Base-by-base conservation (phyloP, 441 rosid species). In the Hura crepitans region DNA sequence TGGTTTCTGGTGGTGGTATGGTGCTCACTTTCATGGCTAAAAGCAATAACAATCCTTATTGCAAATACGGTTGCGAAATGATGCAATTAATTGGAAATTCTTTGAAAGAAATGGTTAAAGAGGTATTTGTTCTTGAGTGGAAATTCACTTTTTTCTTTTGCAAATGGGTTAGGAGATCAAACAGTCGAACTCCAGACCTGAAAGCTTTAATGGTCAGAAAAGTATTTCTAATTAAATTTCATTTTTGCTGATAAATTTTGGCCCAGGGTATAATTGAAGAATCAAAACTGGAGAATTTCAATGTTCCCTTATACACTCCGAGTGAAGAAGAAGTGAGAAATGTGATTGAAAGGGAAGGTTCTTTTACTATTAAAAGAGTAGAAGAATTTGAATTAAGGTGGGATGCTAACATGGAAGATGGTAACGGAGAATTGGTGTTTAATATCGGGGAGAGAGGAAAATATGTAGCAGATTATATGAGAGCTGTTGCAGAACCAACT, bases 1-100 rank as follows among this genome's bases (percentile, higher is more conserved):
- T 77, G 25, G 39, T 60, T 15, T 17, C 72, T 35, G 72, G 72
- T 33, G 6, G n/a, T n/a, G n/a, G n/a, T n/a, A 58, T 58, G 23
- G 42, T 58, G 1, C 5, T 58, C 22, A 7, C 6, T 23, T 18
- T 33, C 25, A 12, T 59, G n/a, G 25, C 45, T 0, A 35, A 59
- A 14, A 59, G 25, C 10, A 35, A 59, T 2, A 33, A 9, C 1
- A 59, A 33, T 33, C 25, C 45, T 33, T 1, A 9, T n/a, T 59
- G 45, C 63, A 59, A 33, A 31, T 59, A 18, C 15, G 63, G 63
- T 35, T 33, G 15, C 15, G 63, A 35, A 59, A 2, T 3, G 1
- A 18, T 4, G 27, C 2, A 18, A 0, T 9, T 59, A 35, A n/a
- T 59, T 18, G 63, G 63, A 23, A 59, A 6, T 5, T 3, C 3